A percentile compares a stretch with the other conserved stretches of the same genome.
Conservation (phyloP, 2,329 filamentous ascomycete genomes). For the Beauveria brongniartii region DNA sequence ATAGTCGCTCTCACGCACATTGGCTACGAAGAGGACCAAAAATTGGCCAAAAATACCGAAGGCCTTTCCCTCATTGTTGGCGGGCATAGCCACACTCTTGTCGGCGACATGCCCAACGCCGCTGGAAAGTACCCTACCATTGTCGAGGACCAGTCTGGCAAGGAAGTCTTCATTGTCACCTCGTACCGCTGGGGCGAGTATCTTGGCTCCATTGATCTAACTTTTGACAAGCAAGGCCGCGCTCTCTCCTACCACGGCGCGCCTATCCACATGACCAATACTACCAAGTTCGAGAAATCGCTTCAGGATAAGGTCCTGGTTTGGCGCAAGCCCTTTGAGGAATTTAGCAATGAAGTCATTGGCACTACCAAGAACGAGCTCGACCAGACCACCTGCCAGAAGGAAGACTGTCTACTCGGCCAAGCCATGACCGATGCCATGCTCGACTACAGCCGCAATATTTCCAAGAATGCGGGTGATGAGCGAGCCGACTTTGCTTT, state of each 20-base stretch:
- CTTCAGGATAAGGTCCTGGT: conserved; percentile 50
- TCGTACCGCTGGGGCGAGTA: conserved; percentile 63
- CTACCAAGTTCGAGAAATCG: conserved; percentile 45
- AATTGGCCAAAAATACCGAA: conserved; percentile 49
- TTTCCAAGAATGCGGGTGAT: conserved; percentile 28
- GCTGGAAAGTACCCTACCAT: conserved; percentile 58
- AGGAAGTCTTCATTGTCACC: conserved; percentile 62
- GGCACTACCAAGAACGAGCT: conserved; percentile 46
- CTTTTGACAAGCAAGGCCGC: conserved; percentile 52
- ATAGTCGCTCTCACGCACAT: conserved; percentile 62
- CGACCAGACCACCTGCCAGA: conserved; percentile 51
- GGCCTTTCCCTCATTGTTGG: conserved; percentile 63
- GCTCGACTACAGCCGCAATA: conserved; percentile 49
- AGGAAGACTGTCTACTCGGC: conserved; percentile 49
- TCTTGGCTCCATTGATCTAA: conserved; percentile 58
- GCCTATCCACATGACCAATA: conserved; percentile 56
- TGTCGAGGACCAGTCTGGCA: conserved; percentile 49
- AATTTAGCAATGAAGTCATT: conserved; percentile 48
- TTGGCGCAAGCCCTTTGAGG: conserved; percentile 55
- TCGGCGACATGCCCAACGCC: conserved; percentile 51
- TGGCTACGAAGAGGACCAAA: conserved; percentile 55
- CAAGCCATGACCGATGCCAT: conserved; percentile 52
- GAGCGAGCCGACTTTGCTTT: conserved; percentile 45
- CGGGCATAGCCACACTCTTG: conserved; percentile 51
- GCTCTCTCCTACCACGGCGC: conserved; percentile 55